These are phyloP conservation scores for Coemansia pectinata DNA, from an alignment of 192 early-diverging fungal species.

Conservation along the genomic window DNA sequence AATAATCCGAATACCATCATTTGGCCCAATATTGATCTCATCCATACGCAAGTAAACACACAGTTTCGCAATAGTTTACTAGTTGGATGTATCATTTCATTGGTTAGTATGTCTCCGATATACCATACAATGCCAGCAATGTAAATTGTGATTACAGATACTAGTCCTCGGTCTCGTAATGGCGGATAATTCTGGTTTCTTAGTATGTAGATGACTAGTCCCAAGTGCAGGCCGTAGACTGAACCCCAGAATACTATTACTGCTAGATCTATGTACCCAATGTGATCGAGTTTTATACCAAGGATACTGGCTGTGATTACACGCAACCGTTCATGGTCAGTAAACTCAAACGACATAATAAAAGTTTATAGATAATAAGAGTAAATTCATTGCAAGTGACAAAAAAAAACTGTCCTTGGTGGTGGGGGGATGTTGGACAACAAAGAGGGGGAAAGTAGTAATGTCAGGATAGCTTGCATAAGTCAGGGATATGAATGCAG, in stretches of 20 bases:
- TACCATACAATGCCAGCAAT: conserved; percentile 27
- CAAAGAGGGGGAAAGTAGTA: not conserved
- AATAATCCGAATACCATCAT: conserved; percentile 6
- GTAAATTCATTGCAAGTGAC: not conserved
- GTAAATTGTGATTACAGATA: conserved; percentile 5
- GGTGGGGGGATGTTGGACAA: too few relatives aligned
- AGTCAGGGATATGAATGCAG: not conserved
- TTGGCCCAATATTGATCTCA: conserved; percentile 37
- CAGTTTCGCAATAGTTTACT: conserved; percentile 18
- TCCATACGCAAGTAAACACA: conserved; percentile 33
- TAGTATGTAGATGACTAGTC: conserved; percentile 26
- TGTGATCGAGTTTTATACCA: conserved; percentile 30
- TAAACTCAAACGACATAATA: conserved; percentile 37
- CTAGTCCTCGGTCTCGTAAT: conserved; percentile 10
- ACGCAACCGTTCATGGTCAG: conserved; percentile 31
- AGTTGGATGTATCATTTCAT: conserved; percentile 30
- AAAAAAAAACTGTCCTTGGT: too few relatives aligned
- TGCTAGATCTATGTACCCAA: conserved; percentile 35
- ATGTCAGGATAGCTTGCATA: not conserved
- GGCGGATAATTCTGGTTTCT: conserved; percentile 28
- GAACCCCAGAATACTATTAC: conserved; percentile 10
- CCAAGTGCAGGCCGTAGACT: conserved; percentile 20
- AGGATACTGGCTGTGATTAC: conserved; percentile 25
- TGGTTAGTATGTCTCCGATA: conserved; percentile 35
- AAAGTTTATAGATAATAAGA: not conserved